Evolutionary conservation across 2,329 filamentous ascomycete species (phyloP).

Genomic region (Fusarium fracticaudum): DNA sequence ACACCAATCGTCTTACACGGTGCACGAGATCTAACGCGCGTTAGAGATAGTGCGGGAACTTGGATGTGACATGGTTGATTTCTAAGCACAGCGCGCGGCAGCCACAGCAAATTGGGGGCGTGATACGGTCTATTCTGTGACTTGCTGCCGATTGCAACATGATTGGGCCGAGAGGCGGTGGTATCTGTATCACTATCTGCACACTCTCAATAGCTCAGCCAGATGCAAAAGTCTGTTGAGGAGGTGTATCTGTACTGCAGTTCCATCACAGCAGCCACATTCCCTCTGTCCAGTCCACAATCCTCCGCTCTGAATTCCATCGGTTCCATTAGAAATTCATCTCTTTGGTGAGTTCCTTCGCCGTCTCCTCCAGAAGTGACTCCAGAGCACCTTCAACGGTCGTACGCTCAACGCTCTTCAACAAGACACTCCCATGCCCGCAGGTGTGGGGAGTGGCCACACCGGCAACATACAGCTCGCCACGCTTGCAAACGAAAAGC

Average conservation of each 20-base stretch:
- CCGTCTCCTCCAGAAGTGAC: neutral
- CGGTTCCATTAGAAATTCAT: neutral
- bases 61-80: neutral
- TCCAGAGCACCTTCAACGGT: neutral
- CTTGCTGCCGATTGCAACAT: neutral
- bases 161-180: neutral
- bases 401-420: neutral
- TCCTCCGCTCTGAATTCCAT: neutral
- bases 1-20: constrained; percentile 4
- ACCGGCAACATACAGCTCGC: neutral
- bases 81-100: neutral
- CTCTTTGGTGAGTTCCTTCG: neutral
- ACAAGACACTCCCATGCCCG: neutral
- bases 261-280: neutral
- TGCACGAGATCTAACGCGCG: constrained; percentile 1
- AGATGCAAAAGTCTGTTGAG: neutral
- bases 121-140: neutral
- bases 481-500: neutral
- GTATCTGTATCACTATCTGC: neutral
- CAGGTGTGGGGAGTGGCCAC: neutral
- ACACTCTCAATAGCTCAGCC: neutral
- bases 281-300: neutral
- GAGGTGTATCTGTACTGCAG: neutral
- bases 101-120: neutral
- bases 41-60: neutral